Conservation (phyloP, 2,329 filamentous ascomycete genomes). For the Epichloe sibirici region DNA sequence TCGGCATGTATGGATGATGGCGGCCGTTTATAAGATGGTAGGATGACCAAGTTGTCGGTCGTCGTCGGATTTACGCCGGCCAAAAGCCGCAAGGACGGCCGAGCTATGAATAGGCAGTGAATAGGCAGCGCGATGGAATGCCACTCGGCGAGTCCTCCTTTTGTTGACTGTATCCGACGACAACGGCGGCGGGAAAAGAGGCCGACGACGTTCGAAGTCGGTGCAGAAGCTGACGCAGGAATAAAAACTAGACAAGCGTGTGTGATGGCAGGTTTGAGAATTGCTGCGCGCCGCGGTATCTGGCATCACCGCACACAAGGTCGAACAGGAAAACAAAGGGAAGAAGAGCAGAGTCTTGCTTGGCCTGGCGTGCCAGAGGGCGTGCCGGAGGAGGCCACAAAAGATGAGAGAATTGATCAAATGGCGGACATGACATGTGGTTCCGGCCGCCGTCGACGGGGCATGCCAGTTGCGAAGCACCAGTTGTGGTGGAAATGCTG, state of each 20-base stretch:
- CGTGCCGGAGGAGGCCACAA: conserved; percentile 4
- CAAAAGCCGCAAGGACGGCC: not conserved
- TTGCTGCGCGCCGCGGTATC: not conserved
- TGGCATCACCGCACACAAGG: not conserved
- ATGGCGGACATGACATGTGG: conserved; percentile 11
- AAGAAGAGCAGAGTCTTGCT: not conserved
- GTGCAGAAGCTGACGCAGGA: not conserved
- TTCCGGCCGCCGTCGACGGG: conserved; percentile 6
- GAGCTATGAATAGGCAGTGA: not conserved
- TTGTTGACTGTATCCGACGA: not conserved
- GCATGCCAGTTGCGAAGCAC: conserved; percentile 1
- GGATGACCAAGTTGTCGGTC: not conserved
- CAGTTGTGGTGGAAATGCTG: not conserved
- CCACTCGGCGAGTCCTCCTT: not conserved
- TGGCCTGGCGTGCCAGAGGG: conserved; percentile 1
- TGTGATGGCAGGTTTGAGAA: not conserved
- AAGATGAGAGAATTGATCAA: conserved; percentile 2
- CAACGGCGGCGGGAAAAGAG: not conserved
- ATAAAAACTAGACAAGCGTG: not conserved
- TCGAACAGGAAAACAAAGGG: not conserved
- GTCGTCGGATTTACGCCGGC: not conserved
- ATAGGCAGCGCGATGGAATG: not conserved
- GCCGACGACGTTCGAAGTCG: not conserved
- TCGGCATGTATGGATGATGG: not conserved
- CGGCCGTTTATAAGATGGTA: not conserved